A percentile compares a stretch with the other conserved stretches of the same genome.
Evolutionary conservation across 306 rosid genomes (phyloP).

Genomic region (Pyrus betulifolia): DNA sequence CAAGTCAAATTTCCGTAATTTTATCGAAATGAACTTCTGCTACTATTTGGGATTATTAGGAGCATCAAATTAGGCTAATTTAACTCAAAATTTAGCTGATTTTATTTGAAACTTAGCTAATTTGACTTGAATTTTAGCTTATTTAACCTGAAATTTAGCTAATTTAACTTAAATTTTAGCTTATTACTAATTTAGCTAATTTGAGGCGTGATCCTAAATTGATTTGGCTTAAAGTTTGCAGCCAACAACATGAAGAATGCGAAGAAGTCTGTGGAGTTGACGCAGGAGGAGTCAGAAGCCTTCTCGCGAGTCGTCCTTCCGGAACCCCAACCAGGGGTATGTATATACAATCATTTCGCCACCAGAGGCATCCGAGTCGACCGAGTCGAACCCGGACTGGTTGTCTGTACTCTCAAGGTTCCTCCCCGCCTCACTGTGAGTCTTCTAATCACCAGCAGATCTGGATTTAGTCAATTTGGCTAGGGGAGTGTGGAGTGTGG

Average conservation of each 20-base stretch:
- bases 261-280: no score
- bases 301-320: no score
- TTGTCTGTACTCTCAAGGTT: constrained; percentile 56
- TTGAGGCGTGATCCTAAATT: background rate
- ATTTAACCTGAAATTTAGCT: no score
- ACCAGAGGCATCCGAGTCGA: constrained; percentile 67
- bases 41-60: background rate
- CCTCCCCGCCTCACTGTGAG: constrained; percentile 72
- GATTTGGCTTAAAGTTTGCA: background rate
- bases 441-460: background rate
- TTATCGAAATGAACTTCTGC: background rate
- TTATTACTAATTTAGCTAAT: background rate
- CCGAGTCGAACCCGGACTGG: constrained; percentile 61
- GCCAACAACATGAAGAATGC: no score
- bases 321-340: constrained; percentile 8
- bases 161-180: no score
- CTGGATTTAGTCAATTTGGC: no score
- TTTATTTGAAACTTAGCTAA: background rate
- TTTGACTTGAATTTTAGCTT: background rate
- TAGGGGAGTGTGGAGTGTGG: no score
- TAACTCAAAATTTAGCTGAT: background rate
- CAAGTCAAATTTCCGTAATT: background rate
- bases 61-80: background rate
- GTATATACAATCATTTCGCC: constrained; percentile 46
- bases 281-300: no score